Base-by-base conservation (phyloP, 1,284 basidiomycete genomes). In the Naganishia cerealis region DNA sequence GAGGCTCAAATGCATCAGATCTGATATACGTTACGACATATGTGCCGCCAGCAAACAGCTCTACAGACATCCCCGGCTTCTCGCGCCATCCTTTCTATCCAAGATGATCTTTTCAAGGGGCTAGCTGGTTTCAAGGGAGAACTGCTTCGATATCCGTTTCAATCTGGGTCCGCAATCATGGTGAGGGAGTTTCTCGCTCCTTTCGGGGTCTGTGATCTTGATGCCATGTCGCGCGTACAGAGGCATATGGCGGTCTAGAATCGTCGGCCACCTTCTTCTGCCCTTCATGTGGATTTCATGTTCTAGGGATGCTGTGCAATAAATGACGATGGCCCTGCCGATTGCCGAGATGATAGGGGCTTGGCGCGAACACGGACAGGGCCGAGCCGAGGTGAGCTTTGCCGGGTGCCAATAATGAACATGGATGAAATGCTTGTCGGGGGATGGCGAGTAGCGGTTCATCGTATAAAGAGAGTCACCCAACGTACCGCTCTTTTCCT, bases 371-470 rank as follows among this genome's bases (percentile, higher is more conserved):
- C 40, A 40, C 33, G 55, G 24, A 36, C 21, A 36, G 24, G 38
- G 18, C 36, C 16, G 15, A 39, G 36, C 36, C 54, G 29, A 38
- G 18, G 50, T 13, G 50, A 2, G n/a, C 50, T 52, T 52, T 12
- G 50, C 50, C 54, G 54, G 29, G n/a, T 56, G 54, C 54, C 54
- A 33, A 56, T 56, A 33, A 56, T 56, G 54, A 46, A 46, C 15
- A 46, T n/a, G 1, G 18, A 46, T 46, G 13, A n/a, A 46, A 46
- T n/a, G 43, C 43, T 18, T 46, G 15, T 18, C 6, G n/a, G 18
- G 46, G n/a, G 46, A 50, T 50, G 46, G 12, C 16, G 7, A 50
- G 21, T 8, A 24, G 24, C 46, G 5, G 29, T 6, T 33, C 29
- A 33, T 33, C 13, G 16, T 33, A 55, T 54, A 16, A 55, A 55